These are phyloP conservation scores for Cutaneotrichosporon sp. DNA, from an alignment of 1,284 basidiomycete genomes.

Conservation along the genomic window DNA sequence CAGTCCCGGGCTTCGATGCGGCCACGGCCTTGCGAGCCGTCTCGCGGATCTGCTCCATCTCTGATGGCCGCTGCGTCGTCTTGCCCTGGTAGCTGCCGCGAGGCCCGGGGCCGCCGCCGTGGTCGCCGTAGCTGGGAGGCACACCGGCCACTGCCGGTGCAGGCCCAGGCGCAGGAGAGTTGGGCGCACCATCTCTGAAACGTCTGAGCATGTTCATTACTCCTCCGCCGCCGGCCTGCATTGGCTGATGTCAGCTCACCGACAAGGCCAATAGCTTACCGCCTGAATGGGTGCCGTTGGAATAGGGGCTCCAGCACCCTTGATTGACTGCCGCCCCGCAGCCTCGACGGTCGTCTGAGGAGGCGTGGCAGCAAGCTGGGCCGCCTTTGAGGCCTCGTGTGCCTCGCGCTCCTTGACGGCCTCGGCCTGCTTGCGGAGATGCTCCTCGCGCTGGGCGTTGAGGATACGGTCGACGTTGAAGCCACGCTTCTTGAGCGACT, in stretches of 20 bases:
- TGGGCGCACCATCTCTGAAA: neutral
- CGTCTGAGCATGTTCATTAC: conserved; percentile 1
- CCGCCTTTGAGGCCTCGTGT: neutral
- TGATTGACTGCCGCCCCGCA: neutral
- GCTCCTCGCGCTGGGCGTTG: conserved; percentile 75
- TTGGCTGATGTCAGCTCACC: conserved; percentile 1
- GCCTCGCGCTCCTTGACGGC: conserved; percentile 45
- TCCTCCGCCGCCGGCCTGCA: neutral
- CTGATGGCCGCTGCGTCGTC: conserved; percentile 30
- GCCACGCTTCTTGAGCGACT: conserved; percentile 72
- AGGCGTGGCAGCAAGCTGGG: neutral
- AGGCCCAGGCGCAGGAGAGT: neutral
- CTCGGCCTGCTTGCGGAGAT: conserved; percentile 60
- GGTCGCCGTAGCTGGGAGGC: no score
- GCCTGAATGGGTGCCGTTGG: neutral
- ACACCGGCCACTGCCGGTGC: no score
- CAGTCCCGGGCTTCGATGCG: conserved; percentile 60
- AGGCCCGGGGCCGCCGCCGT: neutral
- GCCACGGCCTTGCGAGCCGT: conserved; percentile 68
- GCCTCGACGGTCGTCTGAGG: neutral
- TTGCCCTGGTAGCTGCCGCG: neutral
- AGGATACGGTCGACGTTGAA: conserved; percentile 81
- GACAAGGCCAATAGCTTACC: no score
- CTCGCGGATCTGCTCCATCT: conserved; percentile 34
- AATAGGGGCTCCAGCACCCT: conserved; percentile 3